Evolutionary conservation across 2,329 filamentous ascomycete species (phyloP), one percentile per base, ranked within the genome.

Genomic region (Sodiomyces alkalinus): DNA sequence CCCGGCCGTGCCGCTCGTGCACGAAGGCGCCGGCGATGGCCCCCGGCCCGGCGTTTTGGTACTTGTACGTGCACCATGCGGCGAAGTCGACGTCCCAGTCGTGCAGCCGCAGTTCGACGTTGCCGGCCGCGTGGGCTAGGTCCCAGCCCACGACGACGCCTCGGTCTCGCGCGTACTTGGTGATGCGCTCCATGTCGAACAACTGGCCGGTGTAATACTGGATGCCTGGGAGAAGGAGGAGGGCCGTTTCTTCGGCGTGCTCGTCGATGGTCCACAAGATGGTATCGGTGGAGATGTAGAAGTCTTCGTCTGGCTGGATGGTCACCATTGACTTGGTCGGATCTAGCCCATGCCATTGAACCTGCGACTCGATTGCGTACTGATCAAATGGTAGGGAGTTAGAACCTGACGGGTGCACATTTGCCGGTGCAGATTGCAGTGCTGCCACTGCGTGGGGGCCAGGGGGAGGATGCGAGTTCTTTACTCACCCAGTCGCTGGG

Each of bases 41-140:
- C 3, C 80, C 80, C 0, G 80, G 79, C 0, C 80, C 80, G 19
- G 71, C 69, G 44, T 85, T 86, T 41, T 85, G 61, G 51, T 86
- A 87, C 51, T 87, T 87, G 58, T 86, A 87, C 21, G 71, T 80
- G 49, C 80, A 87, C 80, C 80, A 87, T 9, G 64, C 74, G 6
- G 80, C 80, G 43, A 86, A 86, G 48, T 86, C 80, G 17, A 85
- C 79, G 36, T 76, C 64, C 80, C 80, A 86, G 35, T 81, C 76
- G 47, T 86, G 80, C 16, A 87, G 58, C 26, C 60, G 49, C 17
- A 86, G 47, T 11, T 74, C 68, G 2, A 85, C 74, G 43, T 87
- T 87, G 15, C 80, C 80, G 11, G 65, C 74, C 1, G 79, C 77
- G 47, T 86, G 79, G 0, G 80, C 80, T 21, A 82, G 66, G 46